These are phyloP conservation scores for Cicer judaicum DNA, from an alignment of 306 rosid genomes.

Conservation along the genomic window DNA sequence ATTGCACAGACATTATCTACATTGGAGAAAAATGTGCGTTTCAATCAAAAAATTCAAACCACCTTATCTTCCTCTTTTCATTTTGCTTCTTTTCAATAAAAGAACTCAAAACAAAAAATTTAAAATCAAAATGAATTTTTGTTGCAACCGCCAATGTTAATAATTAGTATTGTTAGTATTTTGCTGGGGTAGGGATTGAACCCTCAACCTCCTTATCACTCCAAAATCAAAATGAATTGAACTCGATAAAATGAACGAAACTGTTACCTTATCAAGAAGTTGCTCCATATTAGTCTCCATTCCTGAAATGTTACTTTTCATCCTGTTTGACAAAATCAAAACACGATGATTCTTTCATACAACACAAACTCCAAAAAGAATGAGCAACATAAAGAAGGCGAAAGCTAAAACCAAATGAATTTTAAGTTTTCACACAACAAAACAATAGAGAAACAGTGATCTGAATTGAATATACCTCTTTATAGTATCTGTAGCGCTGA, in stretches of 20 bases:
- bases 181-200: too few species aligned
- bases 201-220: too few species aligned
- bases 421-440: background rate
- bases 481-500: slow-evolving; percentile 89
- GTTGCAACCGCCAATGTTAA: too few species aligned
- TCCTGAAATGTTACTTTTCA: slow-evolving; percentile 92
- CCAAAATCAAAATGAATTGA: background rate
- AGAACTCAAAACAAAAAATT: background rate
- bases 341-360: background rate
- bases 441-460: background rate
- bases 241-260: background rate
- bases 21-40: slow-evolving; percentile 13
- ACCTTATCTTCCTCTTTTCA: background rate
- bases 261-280: slow-evolving; percentile 82
- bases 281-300: slow-evolving; percentile 94
- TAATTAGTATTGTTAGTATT: too few species aligned
- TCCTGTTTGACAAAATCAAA: slow-evolving; percentile 56
- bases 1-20: slow-evolving; percentile 94
- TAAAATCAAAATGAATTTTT: too few species aligned
- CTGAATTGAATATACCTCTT: slow-evolving; percentile 56
- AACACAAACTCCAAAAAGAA: background rate
- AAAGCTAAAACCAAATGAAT: background rate
- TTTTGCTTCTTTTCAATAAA: slow-evolving; percentile 17
- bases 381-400: background rate
- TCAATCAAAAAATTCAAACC: slow-evolving; percentile 40